Base-by-base conservation (phyloP, 225 moss, liverwort and hornwort genomes). In the Polytrichum formosum region DNA sequence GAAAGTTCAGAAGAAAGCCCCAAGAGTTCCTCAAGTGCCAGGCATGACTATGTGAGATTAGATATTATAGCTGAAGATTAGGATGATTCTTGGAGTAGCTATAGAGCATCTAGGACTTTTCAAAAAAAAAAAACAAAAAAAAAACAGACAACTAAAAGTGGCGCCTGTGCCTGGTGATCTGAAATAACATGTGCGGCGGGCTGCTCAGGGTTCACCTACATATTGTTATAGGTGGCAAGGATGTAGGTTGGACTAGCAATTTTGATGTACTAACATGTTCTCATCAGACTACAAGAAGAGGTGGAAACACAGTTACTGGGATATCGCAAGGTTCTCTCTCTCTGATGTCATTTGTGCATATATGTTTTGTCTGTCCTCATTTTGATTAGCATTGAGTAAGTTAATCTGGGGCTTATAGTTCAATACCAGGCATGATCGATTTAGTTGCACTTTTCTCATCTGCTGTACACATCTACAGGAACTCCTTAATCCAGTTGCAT, bases 21-120 rank as follows among this genome's bases (percentile, higher is more conserved):
- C 70, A 0, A 26, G 46, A 30, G 74, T 56, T 6, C 92, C 67
- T n/a, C 61, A 83, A 63, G 71, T 17, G 21, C 69, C 74, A 1
- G 91, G 93, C 62, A 80, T 97, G 90, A 86, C 90, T 16, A 26
- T 97, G 20, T 84, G 58, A 58, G 58, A 21, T 58, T 58, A 20
- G 58, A 22, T 7, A 58, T n/a, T 58, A 23, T 63, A 28, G 27
- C 26, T 26, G 62, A 46, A 46, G 46, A 22, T n/a, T 20, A 58
- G 58, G 21, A 6, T 9, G 9, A 20, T 58, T 20, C n/a, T 58
- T 58, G 20, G 23, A 22, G n/a, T 66, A 66, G 19, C 21, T 46
- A n/a, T 31, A 35, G 27, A 28, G 27, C 64, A 64, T 64, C 31
- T n/a, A 30, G 30, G 29, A 64, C 27, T 29, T 26, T 26, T 26